A percentile compares a stretch with the other conserved stretches of the same genome.
Evolutionary conservation across 177 flowering plant genomes (phyloP).

Genomic region (Vitis hybrid): DNA sequence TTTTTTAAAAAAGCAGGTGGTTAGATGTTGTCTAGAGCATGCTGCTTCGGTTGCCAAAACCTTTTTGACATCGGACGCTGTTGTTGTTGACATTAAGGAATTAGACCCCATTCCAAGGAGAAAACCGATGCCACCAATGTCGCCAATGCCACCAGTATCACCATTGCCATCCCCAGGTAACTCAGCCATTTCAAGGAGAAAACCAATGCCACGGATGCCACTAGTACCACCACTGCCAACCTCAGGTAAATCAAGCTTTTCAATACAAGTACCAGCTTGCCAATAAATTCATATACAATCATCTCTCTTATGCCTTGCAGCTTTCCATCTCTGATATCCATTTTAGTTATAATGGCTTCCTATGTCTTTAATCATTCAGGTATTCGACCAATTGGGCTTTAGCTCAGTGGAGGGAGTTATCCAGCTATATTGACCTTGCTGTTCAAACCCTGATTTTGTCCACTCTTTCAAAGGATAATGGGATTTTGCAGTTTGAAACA

Average conservation of each 20-base stretch:
- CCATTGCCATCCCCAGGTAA: too few species aligned
- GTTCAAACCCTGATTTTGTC: not conserved
- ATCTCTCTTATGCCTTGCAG: not conserved
- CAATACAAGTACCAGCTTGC: not conserved
- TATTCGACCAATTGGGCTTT: conserved; percentile 7
- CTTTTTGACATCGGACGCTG: conserved; percentile 67
- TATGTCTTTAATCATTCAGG: conserved; percentile 10
- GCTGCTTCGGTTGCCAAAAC: conserved; percentile 81
- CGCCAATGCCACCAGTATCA: not conserved
- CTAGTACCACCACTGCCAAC: conserved; percentile 9
- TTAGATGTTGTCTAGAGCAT: conserved; percentile 80
- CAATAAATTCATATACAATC: not conserved
- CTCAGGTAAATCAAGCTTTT: conserved; percentile 24
- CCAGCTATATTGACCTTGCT: not conserved
- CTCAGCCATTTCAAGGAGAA: conserved; percentile 23
- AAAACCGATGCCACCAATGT: conserved; percentile 25
- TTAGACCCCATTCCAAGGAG: conserved; percentile 24
- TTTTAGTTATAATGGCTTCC: not conserved
- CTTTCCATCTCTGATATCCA: not conserved
- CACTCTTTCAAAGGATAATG: not conserved
- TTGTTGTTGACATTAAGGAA: conserved; percentile 61
- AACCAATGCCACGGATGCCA: conserved; percentile 23
- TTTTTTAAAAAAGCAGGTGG: conserved; percentile 54
- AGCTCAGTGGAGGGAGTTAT: not conserved
- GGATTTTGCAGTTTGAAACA: not conserved